Evolutionary conservation across 1,139 yeast species (phyloP).

Genomic region (Suhomyces chickasaworum): DNA sequence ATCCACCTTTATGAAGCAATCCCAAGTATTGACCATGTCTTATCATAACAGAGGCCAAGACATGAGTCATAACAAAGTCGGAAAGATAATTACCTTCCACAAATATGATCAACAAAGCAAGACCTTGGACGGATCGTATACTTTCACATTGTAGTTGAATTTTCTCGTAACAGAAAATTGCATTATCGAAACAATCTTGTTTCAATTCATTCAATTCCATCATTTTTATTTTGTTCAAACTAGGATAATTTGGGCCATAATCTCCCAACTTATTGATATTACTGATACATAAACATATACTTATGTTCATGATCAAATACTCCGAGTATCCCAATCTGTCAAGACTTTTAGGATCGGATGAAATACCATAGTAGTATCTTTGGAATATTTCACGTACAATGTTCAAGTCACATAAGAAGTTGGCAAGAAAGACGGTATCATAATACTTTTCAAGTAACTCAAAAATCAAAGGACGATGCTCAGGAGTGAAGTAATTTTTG

Average conservation of each 20-base stretch:
- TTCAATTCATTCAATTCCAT: slow-evolving; percentile 10
- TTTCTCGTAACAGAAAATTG: slow-evolving; percentile 26
- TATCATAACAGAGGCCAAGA: slow-evolving; percentile 24
- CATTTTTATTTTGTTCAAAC: slow-evolving; percentile 1
- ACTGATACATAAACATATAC: slow-evolving; percentile 18
- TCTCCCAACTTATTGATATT: slow-evolving; percentile 1
- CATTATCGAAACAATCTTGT: slow-evolving; percentile 19
- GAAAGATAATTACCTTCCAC: slow-evolving; percentile 28
- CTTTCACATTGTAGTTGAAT: slow-evolving; percentile 26
- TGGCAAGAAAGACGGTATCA: slow-evolving; percentile 8
- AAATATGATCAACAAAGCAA: slow-evolving; percentile 25
- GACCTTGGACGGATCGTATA: slow-evolving; percentile 25
- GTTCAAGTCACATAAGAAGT: slow-evolving; percentile 11
- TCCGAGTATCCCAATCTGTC: slow-evolving; percentile 20
- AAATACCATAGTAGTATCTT: slow-evolving; percentile 14
- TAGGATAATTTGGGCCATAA: slow-evolving; percentile 9
- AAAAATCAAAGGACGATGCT: slow-evolving; percentile 11
- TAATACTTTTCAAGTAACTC: slow-evolving; percentile 15
- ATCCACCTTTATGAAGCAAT: slow-evolving; percentile 6
- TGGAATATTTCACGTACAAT: slow-evolving; percentile 13
- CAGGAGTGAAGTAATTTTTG: slow-evolving; percentile 5
- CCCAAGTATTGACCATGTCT: slow-evolving; percentile 27
- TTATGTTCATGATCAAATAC: slow-evolving; percentile 21
- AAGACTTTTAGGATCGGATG: slow-evolving; percentile 6
- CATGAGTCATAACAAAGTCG: slow-evolving; percentile 27